These are phyloP conservation scores for Peniophora sp. DNA, from an alignment of 1,284 basidiomycete species.

Conservation along the genomic window DNA sequence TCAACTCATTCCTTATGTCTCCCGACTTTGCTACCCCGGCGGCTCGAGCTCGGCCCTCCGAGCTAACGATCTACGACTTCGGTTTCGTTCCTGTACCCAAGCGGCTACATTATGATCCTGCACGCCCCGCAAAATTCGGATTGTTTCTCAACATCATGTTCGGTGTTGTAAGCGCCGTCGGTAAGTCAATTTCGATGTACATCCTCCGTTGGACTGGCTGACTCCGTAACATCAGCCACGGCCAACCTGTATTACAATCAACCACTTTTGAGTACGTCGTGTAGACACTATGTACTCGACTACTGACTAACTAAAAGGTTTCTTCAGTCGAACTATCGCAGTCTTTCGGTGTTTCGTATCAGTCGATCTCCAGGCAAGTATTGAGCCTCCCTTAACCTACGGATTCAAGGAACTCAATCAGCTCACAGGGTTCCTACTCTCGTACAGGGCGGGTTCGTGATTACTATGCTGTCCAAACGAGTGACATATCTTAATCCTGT, in stretches of 20 bases:
- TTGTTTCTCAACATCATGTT: conserved; percentile 53
- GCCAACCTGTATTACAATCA: conserved; percentile 73
- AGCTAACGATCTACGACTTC: conserved; percentile 38
- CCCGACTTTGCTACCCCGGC: too few relatives aligned
- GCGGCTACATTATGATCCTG: conserved; percentile 49
- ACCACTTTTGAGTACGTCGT: conserved; percentile 52
- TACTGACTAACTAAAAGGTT: conserved; percentile 3
- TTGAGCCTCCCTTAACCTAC: background rate
- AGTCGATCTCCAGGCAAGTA: conserved; percentile 46
- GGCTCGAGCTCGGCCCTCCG: too few relatives aligned
- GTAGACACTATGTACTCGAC: conserved; percentile 1
- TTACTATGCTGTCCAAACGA: too few relatives aligned
- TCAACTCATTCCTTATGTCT: too few relatives aligned
- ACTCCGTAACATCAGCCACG: conserved; percentile 30
- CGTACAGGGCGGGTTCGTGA: conserved; percentile 29
- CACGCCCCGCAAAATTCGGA: conserved; percentile 52
- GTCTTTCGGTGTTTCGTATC: conserved; percentile 49
- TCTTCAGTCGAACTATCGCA: conserved; percentile 47
- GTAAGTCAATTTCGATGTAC: conserved; percentile 26
- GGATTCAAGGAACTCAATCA: background rate
- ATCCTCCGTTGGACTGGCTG: background rate
- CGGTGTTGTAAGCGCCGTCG: conserved; percentile 56
- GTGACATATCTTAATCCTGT: background rate
- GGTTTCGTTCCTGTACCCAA: conserved; percentile 60
- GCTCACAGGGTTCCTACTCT: conserved; percentile 35